Conservation (phyloP, 176 grass and related monocot species). For the Rhynchospora breviuscula region DNA sequence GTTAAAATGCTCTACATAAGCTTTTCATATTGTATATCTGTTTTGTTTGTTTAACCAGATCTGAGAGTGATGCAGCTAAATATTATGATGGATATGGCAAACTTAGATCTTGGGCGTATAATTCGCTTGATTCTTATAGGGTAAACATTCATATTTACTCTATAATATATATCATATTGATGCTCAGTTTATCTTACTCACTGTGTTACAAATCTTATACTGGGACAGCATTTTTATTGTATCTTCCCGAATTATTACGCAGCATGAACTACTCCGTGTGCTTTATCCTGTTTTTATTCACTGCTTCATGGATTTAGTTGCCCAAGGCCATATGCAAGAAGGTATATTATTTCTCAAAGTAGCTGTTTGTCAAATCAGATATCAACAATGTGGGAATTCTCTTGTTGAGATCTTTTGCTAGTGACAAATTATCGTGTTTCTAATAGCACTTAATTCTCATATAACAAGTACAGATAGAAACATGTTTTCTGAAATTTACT, state of each 20-base stretch:
- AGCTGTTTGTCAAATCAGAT: conserved; percentile 12
- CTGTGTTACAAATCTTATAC: not conserved
- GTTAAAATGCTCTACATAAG: not conserved
- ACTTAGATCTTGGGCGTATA: conserved; percentile 86
- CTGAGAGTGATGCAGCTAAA: conserved; percentile 52
- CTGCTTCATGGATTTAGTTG: conserved; percentile 96
- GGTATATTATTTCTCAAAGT: conserved; percentile 34
- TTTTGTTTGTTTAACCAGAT: conserved; percentile 35
- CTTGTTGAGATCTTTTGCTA: not conserved
- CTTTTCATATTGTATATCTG: not conserved
- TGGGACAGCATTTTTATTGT: not conserved
- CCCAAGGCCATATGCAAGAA: conserved; percentile 79
- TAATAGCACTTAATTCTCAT: conserved; percentile 4
- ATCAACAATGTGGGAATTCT: not conserved
- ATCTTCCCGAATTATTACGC: conserved; percentile 27
- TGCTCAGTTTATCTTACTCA: not conserved
- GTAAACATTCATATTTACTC: conserved; percentile 32
- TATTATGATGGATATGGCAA: conserved; percentile 75
- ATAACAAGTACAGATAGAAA: not conserved
- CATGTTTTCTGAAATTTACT: not conserved
- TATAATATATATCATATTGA: conserved; percentile 3
- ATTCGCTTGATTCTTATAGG: conserved; percentile 96
- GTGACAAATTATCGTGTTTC: conserved; percentile 14
- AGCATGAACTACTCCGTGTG: conserved; percentile 82
- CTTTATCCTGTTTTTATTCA: conserved; percentile 92